Evolutionary conservation across 805 yeast genomes (phyloP), one percentile per base, ranked within the genome.

Genomic region (Candida silvicultrix): DNA sequence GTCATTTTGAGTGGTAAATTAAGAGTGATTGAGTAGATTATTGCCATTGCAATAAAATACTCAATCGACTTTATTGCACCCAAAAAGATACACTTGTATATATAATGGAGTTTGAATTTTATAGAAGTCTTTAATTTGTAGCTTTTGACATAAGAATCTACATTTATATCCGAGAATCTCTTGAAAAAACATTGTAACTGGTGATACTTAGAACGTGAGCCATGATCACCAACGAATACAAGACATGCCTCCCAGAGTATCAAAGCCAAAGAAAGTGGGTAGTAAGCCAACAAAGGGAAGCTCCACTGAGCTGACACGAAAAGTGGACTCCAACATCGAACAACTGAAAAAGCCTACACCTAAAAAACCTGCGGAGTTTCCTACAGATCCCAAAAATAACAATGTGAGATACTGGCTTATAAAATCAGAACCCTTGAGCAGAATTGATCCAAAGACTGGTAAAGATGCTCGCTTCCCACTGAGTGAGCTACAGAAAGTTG

Each of bases 361-460:
- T 5, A 59, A 58, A 29, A 66, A 58, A 40, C 68, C 70, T 14
- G 65, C 74, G 15, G 54, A 56, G 22, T 67, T 54, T 45, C 53
- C 55, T 10, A 51, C 46, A 2, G 68, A 67, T 38, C 31, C 55
- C 1, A 25, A 48, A 5, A 57, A 58, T 34, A 44, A 53, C 10
- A 57, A 58, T 23, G 55, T 56, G 9, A 57, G 74, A 39, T 75
- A 67, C 56, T 78, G 83, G 83, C 65, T 78, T 4, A 65, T 78
- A 39, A 78, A 78, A 52, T 74, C 81, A 2, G 84, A 79, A 57
- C 83, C 83, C 1, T 62, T 63, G 39, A 50, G 73, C 0, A 59
- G 83, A 39, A 59, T 75, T 11, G 81, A 74, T 43, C 66, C 75
- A 9, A 60, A 57, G n/a, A 57, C 74, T 0, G 78, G 77, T 2